Evolutionary conservation across 2,329 filamentous ascomycete species (phyloP).

Genomic region (Dothideomycetidae sp.): DNA sequence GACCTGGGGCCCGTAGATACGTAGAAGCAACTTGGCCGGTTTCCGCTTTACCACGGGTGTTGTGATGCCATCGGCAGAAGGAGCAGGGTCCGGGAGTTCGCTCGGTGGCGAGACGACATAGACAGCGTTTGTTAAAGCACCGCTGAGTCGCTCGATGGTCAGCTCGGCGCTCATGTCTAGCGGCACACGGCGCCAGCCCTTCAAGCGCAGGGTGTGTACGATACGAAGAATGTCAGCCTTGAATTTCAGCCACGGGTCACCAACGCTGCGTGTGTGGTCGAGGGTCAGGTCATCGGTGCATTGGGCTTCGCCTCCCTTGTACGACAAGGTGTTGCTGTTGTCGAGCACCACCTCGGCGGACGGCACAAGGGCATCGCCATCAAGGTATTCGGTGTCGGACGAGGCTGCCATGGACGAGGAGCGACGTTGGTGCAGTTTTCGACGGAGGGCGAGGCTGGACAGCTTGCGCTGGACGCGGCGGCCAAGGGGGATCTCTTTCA

Average conservation of each 20-base stretch:
- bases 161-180: slow-evolving; percentile 55
- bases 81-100: slow-evolving; percentile 33
- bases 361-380: slow-evolving; percentile 71
- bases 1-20: slow-evolving; percentile 88
- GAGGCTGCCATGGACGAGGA: slow-evolving; percentile 42
- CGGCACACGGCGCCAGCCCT: slow-evolving; percentile 78
- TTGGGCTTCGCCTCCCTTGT: slow-evolving; percentile 42
- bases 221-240: slow-evolving; percentile 85
- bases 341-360: slow-evolving; percentile 73
- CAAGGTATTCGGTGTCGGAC: slow-evolving; percentile 74
- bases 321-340: slow-evolving; percentile 77
- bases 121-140: slow-evolving; percentile 88
- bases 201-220: slow-evolving; percentile 74
- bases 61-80: slow-evolving; percentile 10
- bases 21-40: slow-evolving; percentile 64
- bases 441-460: slow-evolving; percentile 22
- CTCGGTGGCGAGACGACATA: slow-evolving; percentile 81
- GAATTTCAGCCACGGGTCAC: slow-evolving; percentile 69
- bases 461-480: slow-evolving; percentile 19
- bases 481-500: slow-evolving; percentile 46
- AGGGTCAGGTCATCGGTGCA: slow-evolving; percentile 35
- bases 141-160: slow-evolving; percentile 64
- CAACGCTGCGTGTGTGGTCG: slow-evolving; percentile 13
- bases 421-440: slow-evolving; percentile 24
- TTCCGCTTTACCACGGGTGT: slow-evolving; percentile 29